A percentile compares a stretch with the other conserved stretches of the same genome.
phyloP scores from a whole-genome alignment of 768 basidiomycete genomes.

The Mycena filopes region DNA sequence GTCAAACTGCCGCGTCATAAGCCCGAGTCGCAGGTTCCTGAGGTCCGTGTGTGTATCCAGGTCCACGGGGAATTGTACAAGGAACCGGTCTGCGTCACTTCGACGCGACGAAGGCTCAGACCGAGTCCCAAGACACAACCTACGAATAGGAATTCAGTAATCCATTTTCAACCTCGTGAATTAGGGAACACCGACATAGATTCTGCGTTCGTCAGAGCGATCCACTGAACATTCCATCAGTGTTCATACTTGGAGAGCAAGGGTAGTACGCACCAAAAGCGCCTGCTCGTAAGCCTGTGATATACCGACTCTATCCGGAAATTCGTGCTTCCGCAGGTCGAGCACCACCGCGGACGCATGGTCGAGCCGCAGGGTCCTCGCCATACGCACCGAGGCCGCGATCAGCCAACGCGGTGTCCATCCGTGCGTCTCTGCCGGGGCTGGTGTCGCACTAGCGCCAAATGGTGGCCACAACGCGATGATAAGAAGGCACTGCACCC shows the following conservation, averaged over 20 bases:
- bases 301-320: background rate
- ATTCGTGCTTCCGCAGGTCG: background rate
- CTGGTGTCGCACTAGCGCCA: too few relatives aligned
- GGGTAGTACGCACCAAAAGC: slow-evolving; percentile 10
- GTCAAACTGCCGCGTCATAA: slow-evolving; percentile 1
- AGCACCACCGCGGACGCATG: slow-evolving; percentile 12
- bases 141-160: background rate
- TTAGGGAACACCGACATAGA: slow-evolving; percentile 11
- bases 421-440: background rate
- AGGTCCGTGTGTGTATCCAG: background rate
- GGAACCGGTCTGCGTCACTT: background rate
- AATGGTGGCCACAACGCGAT: slow-evolving; percentile 27
- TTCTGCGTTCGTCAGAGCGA: slow-evolving; percentile 18
- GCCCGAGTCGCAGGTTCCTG: slow-evolving; percentile 4
- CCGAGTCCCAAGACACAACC: slow-evolving; percentile 18
- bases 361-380: slow-evolving; percentile 10
- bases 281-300: slow-evolving; percentile 10
- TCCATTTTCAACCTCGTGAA: background rate
- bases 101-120: slow-evolving; percentile 5
- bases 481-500: slow-evolving; percentile 27
- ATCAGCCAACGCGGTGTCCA: slow-evolving; percentile 16
- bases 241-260: too few relatives aligned
- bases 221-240: slow-evolving; percentile 8
- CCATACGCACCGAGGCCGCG: slow-evolving; percentile 18
- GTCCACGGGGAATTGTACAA: background rate